phyloP scores from a whole-genome alignment of 2,329 filamentous ascomycete genomes.

The Hymenoscyphus albidus region DNA sequence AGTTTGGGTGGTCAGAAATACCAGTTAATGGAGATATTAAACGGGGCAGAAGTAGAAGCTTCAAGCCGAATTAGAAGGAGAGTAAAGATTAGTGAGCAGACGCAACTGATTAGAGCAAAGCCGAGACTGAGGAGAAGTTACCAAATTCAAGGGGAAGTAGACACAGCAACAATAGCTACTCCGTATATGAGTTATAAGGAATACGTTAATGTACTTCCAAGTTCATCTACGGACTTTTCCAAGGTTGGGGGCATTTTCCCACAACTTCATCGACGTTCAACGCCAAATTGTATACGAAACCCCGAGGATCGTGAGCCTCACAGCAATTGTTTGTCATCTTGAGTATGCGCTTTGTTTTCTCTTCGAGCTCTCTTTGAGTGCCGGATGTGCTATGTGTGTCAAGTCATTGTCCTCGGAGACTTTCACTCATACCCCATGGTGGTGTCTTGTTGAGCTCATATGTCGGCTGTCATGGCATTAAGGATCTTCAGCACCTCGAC shows the following conservation, averaged over 20 bases:
- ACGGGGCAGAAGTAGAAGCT: too few species aligned
- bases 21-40: too few species aligned
- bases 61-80: too few species aligned
- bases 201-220: too few species aligned
- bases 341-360: background rate
- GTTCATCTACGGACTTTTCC: too few species aligned
- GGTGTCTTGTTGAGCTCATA: background rate
- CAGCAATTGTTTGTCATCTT: background rate
- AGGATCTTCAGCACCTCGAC: slow-evolving; percentile 11
- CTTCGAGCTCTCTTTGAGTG: background rate
- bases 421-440: background rate
- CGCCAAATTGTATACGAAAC: background rate
- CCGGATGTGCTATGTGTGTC: background rate
- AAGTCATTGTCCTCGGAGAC: background rate
- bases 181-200: too few species aligned
- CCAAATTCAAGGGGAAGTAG: too few species aligned
- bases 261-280: background rate
- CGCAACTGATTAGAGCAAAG: too few species aligned
- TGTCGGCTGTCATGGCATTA: slow-evolving; percentile 7
- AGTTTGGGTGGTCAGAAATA: too few species aligned
- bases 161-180: too few species aligned
- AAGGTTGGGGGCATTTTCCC: background rate
- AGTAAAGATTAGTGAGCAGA: too few species aligned
- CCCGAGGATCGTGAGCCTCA: background rate
- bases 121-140: too few species aligned